phyloP scores from a whole-genome alignment of 257 asterid genomes.

The Solanum gracilifrons region DNA sequence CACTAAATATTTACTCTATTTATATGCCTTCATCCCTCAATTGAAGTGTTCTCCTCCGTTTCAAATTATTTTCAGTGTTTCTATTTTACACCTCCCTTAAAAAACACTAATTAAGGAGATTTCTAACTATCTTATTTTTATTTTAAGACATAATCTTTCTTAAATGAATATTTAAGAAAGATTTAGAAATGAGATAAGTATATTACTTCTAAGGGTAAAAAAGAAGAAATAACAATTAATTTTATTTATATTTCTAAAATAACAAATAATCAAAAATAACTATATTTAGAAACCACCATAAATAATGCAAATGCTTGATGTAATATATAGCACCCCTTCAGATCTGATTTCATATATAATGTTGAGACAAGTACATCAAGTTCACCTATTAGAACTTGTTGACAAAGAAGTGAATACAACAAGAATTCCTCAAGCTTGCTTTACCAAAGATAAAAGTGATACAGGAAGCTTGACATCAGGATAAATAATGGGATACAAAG shows the following conservation, averaged over 20 bases:
- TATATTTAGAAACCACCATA: background rate
- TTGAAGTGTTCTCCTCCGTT: background rate
- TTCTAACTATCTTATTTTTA: background rate
- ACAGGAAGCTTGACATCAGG: background rate
- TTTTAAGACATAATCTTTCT: background rate
- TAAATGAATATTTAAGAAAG: background rate
- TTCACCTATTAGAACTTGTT: background rate
- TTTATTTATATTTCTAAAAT: background rate
- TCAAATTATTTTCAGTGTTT: background rate
- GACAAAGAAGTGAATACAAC: background rate
- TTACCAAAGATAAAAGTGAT: background rate
- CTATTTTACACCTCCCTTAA: background rate
- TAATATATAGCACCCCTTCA: background rate
- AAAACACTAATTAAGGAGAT: background rate
- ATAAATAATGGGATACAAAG: background rate
- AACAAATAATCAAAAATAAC: background rate
- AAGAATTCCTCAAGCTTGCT: background rate
- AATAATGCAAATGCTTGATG: background rate
- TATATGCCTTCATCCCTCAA: background rate
- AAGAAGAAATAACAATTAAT: background rate
- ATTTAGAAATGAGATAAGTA: background rate
- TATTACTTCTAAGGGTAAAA: background rate
- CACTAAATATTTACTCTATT: too few species aligned
- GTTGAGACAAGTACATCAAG: background rate
- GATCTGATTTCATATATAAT: background rate